Base-by-base conservation (phyloP, 352 stramenopile genomes). In the Pythium dissotocum region DNA sequence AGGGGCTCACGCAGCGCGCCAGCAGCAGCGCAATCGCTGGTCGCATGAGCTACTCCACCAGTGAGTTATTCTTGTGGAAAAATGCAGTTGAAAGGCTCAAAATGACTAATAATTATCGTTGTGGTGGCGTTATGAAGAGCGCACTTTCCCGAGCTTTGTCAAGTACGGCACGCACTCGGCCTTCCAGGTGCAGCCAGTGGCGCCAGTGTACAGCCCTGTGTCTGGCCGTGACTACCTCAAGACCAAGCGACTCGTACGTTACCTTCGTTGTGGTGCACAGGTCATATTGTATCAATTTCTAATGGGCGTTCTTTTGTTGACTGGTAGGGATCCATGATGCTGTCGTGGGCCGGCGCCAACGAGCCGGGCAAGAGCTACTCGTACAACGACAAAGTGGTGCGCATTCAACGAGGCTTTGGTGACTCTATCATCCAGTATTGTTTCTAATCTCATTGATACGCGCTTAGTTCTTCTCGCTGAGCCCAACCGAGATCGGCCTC, bases 331-430 rank as follows among this genome's bases (percentile, higher is more conserved):
- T 77, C 83, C 28, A 89, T 95, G 64, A 91, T 95, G 82, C 67
- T 95, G 46, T 93, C 83, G 62, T 95, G 87, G 87, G 87, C 85
- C 24, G 88, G 87, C 59, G 73, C 83, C 44, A 87, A 72, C 26
- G 83, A 87, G 66, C 81, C 70, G 7, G 80, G 84, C 61, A 93
- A 94, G 69, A 84, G 86, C 76, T 79, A 79, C 65, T 65, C 67
- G 44, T 93, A 89, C 75, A 87, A 84, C 65, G 89, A 89, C 62
- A 95, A 95, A 77, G 82, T 82, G 68, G 87, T 95, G 40, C 44
- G 74, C 59, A 24, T 24, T 24, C 21, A 24, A 24, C 21, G 21
- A 24, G 21, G 21, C 21, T 24, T 24, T 24, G 21, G 21, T 24
- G 21, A 24, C 21, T 24, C 21, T 24, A 24, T 24, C 21, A 24